Base-by-base conservation (phyloP, 2,329 filamentous ascomycete species). In the Epichloe gansuensis region DNA sequence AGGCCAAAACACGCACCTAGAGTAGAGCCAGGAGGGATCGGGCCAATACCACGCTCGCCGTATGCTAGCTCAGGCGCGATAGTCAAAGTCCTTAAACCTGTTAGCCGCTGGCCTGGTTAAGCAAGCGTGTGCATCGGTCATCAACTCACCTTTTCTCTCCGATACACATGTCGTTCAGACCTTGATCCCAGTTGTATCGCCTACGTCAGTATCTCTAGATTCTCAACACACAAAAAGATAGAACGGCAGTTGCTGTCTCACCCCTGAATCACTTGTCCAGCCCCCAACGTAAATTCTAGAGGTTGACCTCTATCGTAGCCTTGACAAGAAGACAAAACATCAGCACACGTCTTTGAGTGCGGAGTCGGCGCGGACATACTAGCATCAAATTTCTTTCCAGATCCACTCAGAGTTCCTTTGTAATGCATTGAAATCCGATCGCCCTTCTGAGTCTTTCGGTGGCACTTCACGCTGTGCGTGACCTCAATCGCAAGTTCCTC, bases 81-180 rank as follows among this genome's bases (percentile, higher is more conserved):
- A 21, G 85, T 96, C 67, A 98, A 72, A 51, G 81, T 91, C 60
- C 85, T 79, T 55, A 8, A 40, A 46, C 17, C 51, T 55, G 43
- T 57, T 40, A 56, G 53, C 39, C 21, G n/a, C 23, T 27, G 40
- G 25, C 5, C 25, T 39, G 17, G 3, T 25, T 11, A 12, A 25
- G 11, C 12, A 39, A 17, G 2, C 9, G 5, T 12, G 2, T 25
- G n/a, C 31, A n/a, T 13, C 21, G 13, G 4, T 17, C 12, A 34
- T 39, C 34, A 53, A 60, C 68, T 70, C 61, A 74, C 76, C 78
- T 80, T 76, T 90, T 91, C 76, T 97, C 91, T 56, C 93, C 91
- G 60, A 94, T 85, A 71, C 93, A 97, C 90, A 97, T 96, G 64
- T 87, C 87, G 51, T 93, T 61, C 40, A 97, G 77, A 48, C 91